Evolutionary conservation across 352 stramenopile species (phyloP), one percentile per base, ranked within the genome.

Genomic region (Phytophthora multivora): DNA sequence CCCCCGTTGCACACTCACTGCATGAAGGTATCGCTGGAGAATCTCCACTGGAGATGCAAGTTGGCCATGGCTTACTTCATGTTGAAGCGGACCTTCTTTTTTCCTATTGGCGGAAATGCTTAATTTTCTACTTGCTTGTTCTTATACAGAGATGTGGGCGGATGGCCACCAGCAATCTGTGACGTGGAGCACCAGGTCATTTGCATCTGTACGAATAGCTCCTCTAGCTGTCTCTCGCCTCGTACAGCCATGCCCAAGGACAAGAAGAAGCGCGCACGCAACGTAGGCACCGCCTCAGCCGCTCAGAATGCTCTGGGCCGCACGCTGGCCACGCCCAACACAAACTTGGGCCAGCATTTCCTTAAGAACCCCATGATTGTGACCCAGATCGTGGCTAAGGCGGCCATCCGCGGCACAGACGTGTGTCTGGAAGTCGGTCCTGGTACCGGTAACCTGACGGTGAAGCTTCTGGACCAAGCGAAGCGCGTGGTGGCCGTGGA

Each of bases 391-490:
- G 96, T 99, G 50, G 86, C 96, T 57, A 99, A 99, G 63, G 90
- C 97, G 8, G 94, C 80, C 11, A 95, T 99, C 49, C 96, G 97
- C 65, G 76, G 90, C 66, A 98, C 96, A 9, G 97, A 99, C 75
- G 91, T 97, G 16, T 97, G 98, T 58, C 88, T 99, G 36, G 97
- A 99, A 76, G 95, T 99, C 63, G 94, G 96, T 31, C 97, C 96
- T 0, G 97, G 97, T 71, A 99, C 97, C 2, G 98, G 98, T 73
- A 99, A 99, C 89, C 85, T 99, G 78, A 99, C 98, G n/a, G 81
- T 99, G 52, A 97, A 98, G 69, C 80, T 99, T 16, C 76, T 99
- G 33, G 86, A 99, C 62, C 86, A 95, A 71, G 87, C 92, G n/a
- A 99, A 99, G 83, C 86, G 90, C 50, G 96, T 99, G 23, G 79